Percentiles rank a stretch among this genome's conserved stretches.
Conservation (phyloP, 1,284 basidiomycete species). For the Volvariella surrecta region DNA sequence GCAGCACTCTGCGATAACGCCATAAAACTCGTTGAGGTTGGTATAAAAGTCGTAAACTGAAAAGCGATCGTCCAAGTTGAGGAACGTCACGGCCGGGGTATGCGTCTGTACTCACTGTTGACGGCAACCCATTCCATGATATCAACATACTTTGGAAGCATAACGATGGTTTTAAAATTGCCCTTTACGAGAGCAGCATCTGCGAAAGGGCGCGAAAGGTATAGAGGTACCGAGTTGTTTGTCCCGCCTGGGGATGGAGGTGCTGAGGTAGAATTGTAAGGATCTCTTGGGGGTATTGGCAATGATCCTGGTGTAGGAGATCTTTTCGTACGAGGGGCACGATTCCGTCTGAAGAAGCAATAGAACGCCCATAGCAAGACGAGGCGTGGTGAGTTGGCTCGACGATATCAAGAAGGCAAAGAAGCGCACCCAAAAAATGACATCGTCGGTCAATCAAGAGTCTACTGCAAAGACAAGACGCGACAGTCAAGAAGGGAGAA, state of each 20-base stretch:
- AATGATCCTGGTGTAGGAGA: constrained; percentile 57
- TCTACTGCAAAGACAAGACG: not conserved
- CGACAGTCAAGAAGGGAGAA: not conserved
- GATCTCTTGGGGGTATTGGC: constrained; percentile 28
- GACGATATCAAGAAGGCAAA: constrained; percentile 5
- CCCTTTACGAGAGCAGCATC: constrained; percentile 96
- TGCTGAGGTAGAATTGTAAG: constrained; percentile 30
- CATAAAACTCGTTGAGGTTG: constrained; percentile 97
- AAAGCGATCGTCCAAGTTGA: not conserved
- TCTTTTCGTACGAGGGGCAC: constrained; percentile 52
- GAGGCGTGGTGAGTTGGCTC: not conserved
- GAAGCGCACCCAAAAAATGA: constrained; percentile 25
- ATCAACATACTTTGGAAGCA: constrained; percentile 92
- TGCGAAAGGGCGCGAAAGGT: constrained; percentile 89
- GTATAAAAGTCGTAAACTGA: constrained; percentile 92
- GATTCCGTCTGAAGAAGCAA: constrained; percentile 22
- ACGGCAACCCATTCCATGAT: constrained; percentile 98
- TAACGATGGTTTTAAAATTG: constrained; percentile 98
- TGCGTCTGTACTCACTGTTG: constrained; percentile 65
- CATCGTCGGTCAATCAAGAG: constrained; percentile 13
- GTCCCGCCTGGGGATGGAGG: constrained; percentile 32
- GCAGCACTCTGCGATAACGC: constrained; percentile 90
- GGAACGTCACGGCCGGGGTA: not conserved
- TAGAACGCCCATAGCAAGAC: not conserved
- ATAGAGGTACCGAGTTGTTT: constrained; percentile 58